Conservation (phyloP, 441 rosid genomes). For the Mallotus repandus region DNA sequence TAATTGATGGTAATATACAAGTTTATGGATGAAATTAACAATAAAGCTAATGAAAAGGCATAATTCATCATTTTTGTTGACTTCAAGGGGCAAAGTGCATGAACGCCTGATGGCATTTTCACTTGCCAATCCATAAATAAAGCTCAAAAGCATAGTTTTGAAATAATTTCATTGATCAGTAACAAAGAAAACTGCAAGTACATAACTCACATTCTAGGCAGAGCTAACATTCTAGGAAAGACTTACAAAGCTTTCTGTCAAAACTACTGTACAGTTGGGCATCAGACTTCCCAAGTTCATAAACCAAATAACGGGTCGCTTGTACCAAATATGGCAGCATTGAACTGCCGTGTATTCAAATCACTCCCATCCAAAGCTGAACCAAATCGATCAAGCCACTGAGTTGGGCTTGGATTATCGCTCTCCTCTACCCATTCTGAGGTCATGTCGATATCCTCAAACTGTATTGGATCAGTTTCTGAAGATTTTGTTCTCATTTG, state of each 20-base stretch:
- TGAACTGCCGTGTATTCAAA: slow-evolving; percentile 77
- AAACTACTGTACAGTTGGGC: neutral
- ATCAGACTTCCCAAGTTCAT: slow-evolving; percentile 30
- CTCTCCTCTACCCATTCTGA: slow-evolving; percentile 92
- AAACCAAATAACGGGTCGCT: slow-evolving; percentile 66
- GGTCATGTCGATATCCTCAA: slow-evolving; percentile 83
- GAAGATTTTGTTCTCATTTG: slow-evolving; percentile 43
- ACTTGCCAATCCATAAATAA: too few species aligned
- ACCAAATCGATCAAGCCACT: slow-evolving; percentile 83
- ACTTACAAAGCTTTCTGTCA: neutral
- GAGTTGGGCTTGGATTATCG: slow-evolving; percentile 67
- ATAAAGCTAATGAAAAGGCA: too few species aligned
- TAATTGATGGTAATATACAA: too few species aligned
- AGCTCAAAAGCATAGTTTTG: too few species aligned
- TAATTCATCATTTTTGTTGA: too few species aligned
- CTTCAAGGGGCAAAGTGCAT: too few species aligned
- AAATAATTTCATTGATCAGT: slow-evolving; percentile 8
- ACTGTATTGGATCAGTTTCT: slow-evolving; percentile 63
- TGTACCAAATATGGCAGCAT: slow-evolving; percentile 57
- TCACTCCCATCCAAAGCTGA: slow-evolving; percentile 72
- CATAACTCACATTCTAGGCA: too few species aligned
- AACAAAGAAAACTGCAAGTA: neutral
- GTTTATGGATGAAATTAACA: too few species aligned
- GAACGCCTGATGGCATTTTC: too few species aligned
- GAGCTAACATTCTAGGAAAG: neutral